Conservation (phyloP, 1,139 yeast genomes). For the Yamadazyma dushanensis region DNA sequence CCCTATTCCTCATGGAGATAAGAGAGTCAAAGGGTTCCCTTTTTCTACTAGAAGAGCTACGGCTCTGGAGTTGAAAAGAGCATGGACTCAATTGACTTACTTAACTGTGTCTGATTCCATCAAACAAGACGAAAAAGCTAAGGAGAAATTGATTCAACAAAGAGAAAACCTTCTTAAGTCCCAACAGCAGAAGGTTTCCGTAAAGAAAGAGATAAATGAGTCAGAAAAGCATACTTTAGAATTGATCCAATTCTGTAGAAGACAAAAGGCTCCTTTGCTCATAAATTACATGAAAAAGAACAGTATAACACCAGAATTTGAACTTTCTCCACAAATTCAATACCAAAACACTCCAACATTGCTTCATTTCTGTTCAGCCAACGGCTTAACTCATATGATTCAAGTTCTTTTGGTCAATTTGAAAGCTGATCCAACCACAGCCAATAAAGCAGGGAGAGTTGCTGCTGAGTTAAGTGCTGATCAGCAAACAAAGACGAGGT, state of each 20-base stretch:
- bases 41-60: slow-evolving; percentile 92
- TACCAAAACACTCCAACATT: slow-evolving; percentile 67
- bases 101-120: slow-evolving; percentile 60
- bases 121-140: slow-evolving; percentile 33
- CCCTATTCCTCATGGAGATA: slow-evolving; percentile 47
- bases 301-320: slow-evolving; percentile 48
- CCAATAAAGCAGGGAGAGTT: slow-evolving; percentile 57
- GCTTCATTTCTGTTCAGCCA: slow-evolving; percentile 74
- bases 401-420: slow-evolving; percentile 61
- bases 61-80: slow-evolving; percentile 71
- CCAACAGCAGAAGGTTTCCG: slow-evolving; percentile 21
- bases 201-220: slow-evolving; percentile 22
- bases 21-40: slow-evolving; percentile 69
- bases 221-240: slow-evolving; percentile 58
- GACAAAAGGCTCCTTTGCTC: slow-evolving; percentile 77
- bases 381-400: slow-evolving; percentile 69
- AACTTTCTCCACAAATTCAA: slow-evolving; percentile 53
- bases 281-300: slow-evolving; percentile 62
- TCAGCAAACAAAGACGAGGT: slow-evolving; percentile 48
- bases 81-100: slow-evolving; percentile 80
- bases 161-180: slow-evolving; percentile 21
- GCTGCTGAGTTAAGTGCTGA: slow-evolving; percentile 53
- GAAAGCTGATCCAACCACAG: slow-evolving; percentile 67
- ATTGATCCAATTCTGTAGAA: slow-evolving; percentile 58
- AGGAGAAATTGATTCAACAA: slow-evolving; percentile 23